phyloP scores from a whole-genome alignment of 2,329 filamentous ascomycete genomes.

The Xylaria sp. region DNA sequence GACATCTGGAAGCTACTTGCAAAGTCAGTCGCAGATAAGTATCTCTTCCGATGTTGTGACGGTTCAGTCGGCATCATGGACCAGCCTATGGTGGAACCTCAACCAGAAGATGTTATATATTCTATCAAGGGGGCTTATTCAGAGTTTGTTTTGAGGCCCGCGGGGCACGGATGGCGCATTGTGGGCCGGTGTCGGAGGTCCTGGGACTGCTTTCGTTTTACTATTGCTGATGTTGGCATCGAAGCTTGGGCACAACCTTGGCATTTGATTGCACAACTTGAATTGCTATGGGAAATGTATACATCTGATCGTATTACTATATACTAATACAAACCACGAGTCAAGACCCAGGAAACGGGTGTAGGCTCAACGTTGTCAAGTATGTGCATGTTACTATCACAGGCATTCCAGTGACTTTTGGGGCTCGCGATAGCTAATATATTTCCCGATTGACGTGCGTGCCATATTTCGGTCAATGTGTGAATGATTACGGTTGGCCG shows the following conservation, averaged over 20 bases:
- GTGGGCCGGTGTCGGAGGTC: conserved; percentile 12
- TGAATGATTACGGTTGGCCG: too few species aligned
- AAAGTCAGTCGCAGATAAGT: background rate
- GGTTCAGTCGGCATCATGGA: conserved; percentile 14
- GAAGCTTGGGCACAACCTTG: background rate
- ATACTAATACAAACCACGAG: background rate
- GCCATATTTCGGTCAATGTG: too few species aligned
- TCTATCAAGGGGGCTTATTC: conserved; percentile 12
- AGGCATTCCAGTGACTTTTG: too few species aligned
- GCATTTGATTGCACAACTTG: background rate
- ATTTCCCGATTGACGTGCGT: too few species aligned
- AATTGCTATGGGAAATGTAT: background rate
- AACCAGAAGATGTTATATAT: conserved; percentile 8
- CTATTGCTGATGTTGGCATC: background rate
- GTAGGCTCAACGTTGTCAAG: too few species aligned
- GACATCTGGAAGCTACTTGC: background rate
- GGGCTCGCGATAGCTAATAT: too few species aligned
- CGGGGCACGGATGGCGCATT: conserved; percentile 6
- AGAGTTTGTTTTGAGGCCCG: conserved; percentile 8
- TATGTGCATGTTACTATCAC: too few species aligned
- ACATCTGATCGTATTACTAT: background rate
- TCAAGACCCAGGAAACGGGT: too few species aligned
- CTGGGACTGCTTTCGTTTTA: background rate
- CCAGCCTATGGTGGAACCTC: conserved; percentile 1
- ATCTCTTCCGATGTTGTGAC: conserved; percentile 5